Percentiles rank a stretch among this genome's conserved stretches.
phyloP scores from a whole-genome alignment of 1,139 yeast genomes.

The Zygosaccharomyces pseudobailii region DNA sequence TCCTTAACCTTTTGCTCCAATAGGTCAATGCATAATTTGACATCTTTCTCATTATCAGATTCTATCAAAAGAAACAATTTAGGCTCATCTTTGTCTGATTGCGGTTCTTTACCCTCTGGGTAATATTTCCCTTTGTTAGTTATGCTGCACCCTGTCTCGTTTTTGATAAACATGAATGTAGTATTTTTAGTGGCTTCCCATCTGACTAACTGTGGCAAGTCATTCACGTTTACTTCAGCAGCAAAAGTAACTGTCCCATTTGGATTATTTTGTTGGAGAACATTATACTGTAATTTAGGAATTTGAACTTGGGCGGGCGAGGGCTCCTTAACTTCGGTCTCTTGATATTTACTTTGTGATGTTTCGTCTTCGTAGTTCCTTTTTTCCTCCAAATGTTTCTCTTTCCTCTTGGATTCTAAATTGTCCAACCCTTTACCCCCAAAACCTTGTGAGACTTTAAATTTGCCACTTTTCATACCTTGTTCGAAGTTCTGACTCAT shows the following conservation, averaged over 20 bases:
- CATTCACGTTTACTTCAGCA: slow-evolving; percentile 74
- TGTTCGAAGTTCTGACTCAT: slow-evolving; percentile 55
- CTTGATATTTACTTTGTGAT: slow-evolving; percentile 20
- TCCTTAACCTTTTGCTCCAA: slow-evolving; percentile 57
- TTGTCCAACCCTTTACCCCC: slow-evolving; percentile 92
- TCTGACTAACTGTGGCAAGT: slow-evolving; percentile 78
- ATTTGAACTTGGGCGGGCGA: slow-evolving; percentile 52
- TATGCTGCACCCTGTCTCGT: slow-evolving; percentile 69
- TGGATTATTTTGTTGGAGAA: slow-evolving; percentile 26
- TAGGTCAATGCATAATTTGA: slow-evolving; percentile 60
- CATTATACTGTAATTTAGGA: slow-evolving; percentile 42
- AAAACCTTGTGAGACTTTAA: slow-evolving; percentile 68
- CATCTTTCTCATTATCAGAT: slow-evolving; percentile 62
- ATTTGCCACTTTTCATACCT: slow-evolving; percentile 67
- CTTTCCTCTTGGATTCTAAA: slow-evolving; percentile 64
- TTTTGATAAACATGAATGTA: slow-evolving; percentile 60
- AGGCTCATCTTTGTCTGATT: slow-evolving; percentile 53
- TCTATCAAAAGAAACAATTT: slow-evolving; percentile 78
- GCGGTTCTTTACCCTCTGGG: slow-evolving; percentile 48
- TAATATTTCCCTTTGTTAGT: slow-evolving; percentile 81
- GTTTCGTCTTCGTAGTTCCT: slow-evolving; percentile 35
- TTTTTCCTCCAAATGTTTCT: slow-evolving; percentile 49
- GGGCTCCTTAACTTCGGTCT: slow-evolving; percentile 12
- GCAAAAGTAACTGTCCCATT: slow-evolving; percentile 64
- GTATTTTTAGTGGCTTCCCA: slow-evolving; percentile 77